Evolutionary conservation across 1,139 yeast species (phyloP).

Genomic region (Candida neerlandica): DNA sequence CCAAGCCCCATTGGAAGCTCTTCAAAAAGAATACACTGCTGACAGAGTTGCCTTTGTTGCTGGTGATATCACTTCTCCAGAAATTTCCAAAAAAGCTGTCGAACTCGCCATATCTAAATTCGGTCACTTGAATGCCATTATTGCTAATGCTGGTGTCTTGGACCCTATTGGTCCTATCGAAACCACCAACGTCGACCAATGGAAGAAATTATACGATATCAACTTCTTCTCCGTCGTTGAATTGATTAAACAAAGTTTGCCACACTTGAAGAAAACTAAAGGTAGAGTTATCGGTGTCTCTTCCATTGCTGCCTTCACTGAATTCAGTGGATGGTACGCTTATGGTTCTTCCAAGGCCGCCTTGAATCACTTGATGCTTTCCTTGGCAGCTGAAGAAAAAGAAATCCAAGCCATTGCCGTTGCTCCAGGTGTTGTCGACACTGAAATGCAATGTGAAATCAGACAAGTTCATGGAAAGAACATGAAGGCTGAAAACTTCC

Average conservation of each 20-base stretch:
- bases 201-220: constrained; percentile 71
- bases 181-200: constrained; percentile 49
- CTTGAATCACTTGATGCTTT: constrained; percentile 67
- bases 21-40: constrained; percentile 47
- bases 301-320: constrained; percentile 75
- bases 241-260: constrained; percentile 59
- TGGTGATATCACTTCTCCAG: constrained; percentile 66
- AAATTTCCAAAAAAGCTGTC: constrained; percentile 44
- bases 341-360: constrained; percentile 93
- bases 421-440: constrained; percentile 94
- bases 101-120: constrained; percentile 49
- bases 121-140: constrained; percentile 67
- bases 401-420: constrained; percentile 63
- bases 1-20: constrained; percentile 42
- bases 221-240: constrained; percentile 79
- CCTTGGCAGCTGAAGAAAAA: constrained; percentile 68
- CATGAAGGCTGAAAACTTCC: constrained; percentile 60
- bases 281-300: constrained; percentile 77
- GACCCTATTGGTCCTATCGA: constrained; percentile 73
- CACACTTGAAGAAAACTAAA: constrained; percentile 55
- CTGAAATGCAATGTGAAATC: constrained; percentile 80
- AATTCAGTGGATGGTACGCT: constrained; percentile 80
- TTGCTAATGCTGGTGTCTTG: constrained; percentile 87
- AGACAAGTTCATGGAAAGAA: constrained; percentile 56
- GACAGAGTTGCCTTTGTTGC: constrained; percentile 55